Evolutionary conservation across 768 basidiomycete species (phyloP), one percentile per base, ranked within the genome.

Genomic region (Mycena galericulata): DNA sequence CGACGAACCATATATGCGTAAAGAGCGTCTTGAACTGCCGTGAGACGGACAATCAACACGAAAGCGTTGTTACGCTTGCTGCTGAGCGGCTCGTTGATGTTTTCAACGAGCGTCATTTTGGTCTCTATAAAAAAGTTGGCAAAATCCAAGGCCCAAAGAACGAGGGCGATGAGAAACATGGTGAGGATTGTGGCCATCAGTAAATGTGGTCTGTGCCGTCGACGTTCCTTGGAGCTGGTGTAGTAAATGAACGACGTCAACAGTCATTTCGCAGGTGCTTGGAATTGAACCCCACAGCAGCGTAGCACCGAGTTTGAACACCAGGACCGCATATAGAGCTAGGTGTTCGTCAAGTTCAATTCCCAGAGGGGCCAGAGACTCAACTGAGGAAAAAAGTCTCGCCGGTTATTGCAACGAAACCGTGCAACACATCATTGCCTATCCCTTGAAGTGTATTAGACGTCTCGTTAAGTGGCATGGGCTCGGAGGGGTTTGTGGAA

Each of bases 81-180:
- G 60, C 41, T 49, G 27, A 62, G 50, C 26, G 18, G 26, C 8
- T 51, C 60, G 0, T 51, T 49, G 24, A 38, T 30, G 17, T 41
- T 62, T n/a, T 41, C 36, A 12, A 51, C 53, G 49, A 62, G 60
- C 11, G 60, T 62, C 14, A 62, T 51, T 43, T 69, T 50, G 11
- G 67, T 29, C 45, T 75, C 75, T 24, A 26, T 46, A 29, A 75
- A 60, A 59, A 68, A 59, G 51, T 71, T 68, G 22, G 64, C 62
- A 10, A 75, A 46, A 29, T 75, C 75, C 30, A 75, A 54, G 22
- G 71, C 62, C 67, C 70, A 74, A 5, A 75, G 58, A 5, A 68
- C 49, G 9, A 69, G n/a, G 36, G 47, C 24, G 12, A 68, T 64
- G 10, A 36, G 22, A n/a, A 62, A 68, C 67, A 68, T 68, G 54